Percentiles rank a stretch among this genome's conserved stretches.
phyloP scores from a whole-genome alignment of 2,329 filamentous ascomycete genomes.

The Aurifilum marmelostoma region DNA sequence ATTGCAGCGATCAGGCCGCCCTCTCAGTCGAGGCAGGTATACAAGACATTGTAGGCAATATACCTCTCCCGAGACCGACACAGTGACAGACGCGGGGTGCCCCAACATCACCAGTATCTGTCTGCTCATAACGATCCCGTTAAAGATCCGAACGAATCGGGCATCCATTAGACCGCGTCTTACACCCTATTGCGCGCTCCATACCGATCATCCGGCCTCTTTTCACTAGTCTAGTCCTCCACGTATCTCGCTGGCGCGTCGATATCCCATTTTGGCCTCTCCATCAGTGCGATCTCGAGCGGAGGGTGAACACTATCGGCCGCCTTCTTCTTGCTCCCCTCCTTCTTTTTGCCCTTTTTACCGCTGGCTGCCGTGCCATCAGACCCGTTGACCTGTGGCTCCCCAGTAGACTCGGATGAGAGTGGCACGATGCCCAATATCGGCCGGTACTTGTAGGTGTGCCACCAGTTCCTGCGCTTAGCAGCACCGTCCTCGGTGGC shows the following conservation, averaged over 20 bases:
- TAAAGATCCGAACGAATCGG: background rate
- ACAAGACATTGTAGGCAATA: background rate
- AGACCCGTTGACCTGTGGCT: slow-evolving; percentile 26
- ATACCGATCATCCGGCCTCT: background rate
- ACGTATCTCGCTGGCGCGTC: slow-evolving; percentile 75
- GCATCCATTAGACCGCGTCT: slow-evolving; percentile 12
- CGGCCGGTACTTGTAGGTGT: slow-evolving; percentile 91
- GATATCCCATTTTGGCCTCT: slow-evolving; percentile 83
- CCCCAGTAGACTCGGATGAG: slow-evolving; percentile 37
- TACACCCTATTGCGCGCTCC: background rate
- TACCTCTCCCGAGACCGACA: background rate
- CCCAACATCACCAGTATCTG: background rate
- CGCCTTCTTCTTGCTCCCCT: slow-evolving; percentile 22
- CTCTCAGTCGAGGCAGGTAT: background rate
- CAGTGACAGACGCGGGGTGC: background rate
- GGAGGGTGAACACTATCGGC: slow-evolving; percentile 33
- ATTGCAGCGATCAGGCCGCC: background rate
- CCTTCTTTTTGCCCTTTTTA: slow-evolving; percentile 6
- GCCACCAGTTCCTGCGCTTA: slow-evolving; percentile 61
- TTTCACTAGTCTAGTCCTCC: slow-evolving; percentile 37
- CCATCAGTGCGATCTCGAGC: slow-evolving; percentile 84
- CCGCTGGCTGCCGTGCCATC: slow-evolving; percentile 15
- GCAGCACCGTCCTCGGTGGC: slow-evolving; percentile 35
- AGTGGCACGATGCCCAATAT: slow-evolving; percentile 73
- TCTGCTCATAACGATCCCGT: background rate